These are phyloP conservation scores for Hericium rajendrae DNA, from an alignment of 768 basidiomycete species.

Conservation along the genomic window DNA sequence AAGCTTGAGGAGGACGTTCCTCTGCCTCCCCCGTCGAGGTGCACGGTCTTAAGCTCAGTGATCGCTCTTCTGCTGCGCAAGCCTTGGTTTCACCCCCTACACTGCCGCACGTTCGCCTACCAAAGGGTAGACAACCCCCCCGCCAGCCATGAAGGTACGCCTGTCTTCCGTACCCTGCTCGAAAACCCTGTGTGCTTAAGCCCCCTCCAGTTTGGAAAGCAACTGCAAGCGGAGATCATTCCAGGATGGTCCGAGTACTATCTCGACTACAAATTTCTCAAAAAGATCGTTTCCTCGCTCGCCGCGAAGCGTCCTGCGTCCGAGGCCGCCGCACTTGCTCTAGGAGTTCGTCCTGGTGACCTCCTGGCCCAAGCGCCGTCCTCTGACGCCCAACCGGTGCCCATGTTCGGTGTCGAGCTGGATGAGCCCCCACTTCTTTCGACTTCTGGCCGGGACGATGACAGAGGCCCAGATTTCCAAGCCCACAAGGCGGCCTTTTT, in stretches of 20 bases:
- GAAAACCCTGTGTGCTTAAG: not conserved
- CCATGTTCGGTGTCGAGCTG: constrained; percentile 14
- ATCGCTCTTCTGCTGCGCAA: not conserved
- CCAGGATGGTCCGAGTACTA: constrained; percentile 96
- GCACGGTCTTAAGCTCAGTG: not conserved
- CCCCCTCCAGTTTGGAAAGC: constrained; percentile 82
- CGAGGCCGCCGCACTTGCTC: constrained; percentile 79
- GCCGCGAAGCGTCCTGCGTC: constrained; percentile 83
- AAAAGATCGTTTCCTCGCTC: constrained; percentile 96
- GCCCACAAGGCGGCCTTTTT: constrained; percentile 97
- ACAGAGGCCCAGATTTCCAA: constrained; percentile 77
- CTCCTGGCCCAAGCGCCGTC: constrained; percentile 26
- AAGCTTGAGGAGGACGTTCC: not conserved
- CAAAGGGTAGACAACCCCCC: not conserved
- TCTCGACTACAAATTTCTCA: constrained; percentile 96
- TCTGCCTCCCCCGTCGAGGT: not conserved
- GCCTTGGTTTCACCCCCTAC: constrained; percentile 2
- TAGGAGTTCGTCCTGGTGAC: constrained; percentile 68
- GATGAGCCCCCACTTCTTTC: constrained; percentile 54
- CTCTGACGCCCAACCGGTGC: constrained; percentile 16
- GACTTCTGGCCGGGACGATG: constrained; percentile 53
- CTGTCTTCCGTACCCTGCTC: too few species aligned
- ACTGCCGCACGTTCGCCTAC: too few species aligned
- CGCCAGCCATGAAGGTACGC: constrained; percentile 23
- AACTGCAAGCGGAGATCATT: constrained; percentile 90